Evolutionary conservation across 169 alveolate genomes (phyloP).

Genomic region (Plasmodium vivax): DNA sequence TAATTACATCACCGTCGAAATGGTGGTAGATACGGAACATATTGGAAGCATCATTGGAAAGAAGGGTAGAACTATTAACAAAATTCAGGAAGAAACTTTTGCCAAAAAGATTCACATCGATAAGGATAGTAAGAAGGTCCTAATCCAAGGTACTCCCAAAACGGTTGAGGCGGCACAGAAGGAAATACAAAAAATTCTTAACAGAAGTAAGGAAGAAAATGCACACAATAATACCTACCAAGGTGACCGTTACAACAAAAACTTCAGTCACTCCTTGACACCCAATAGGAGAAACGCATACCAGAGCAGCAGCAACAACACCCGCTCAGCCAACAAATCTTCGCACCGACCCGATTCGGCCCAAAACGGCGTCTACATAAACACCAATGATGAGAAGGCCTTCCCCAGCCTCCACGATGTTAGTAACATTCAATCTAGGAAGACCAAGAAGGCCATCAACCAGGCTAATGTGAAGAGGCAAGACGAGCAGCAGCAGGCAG

Average conservation of each 20-base stretch:
- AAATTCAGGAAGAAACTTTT: conserved; percentile 65
- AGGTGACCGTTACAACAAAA: conserved; percentile 14
- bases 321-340: neutral
- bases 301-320: conserved; percentile 5
- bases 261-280: neutral
- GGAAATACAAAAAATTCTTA: conserved; percentile 47
- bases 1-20: conserved; percentile 60
- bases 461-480: conserved; percentile 21
- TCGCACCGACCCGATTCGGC: conserved; percentile 16
- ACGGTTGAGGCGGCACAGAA: conserved; percentile 62
- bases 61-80: conserved; percentile 68
- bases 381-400: conserved; percentile 66
- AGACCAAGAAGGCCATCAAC: conserved; percentile 34
- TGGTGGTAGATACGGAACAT: conserved; percentile 60
- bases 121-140: conserved; percentile 50
- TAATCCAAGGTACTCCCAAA: conserved; percentile 47
- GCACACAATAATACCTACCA: neutral
- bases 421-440: conserved; percentile 45
- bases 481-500: conserved; percentile 5
- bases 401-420: conserved; percentile 74
- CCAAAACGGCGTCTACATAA: conserved; percentile 38
- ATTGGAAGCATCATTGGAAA: conserved; percentile 70
- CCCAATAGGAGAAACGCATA: conserved; percentile 5
- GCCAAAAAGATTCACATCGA: conserved; percentile 66
- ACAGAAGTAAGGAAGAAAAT: conserved; percentile 46